These are phyloP conservation scores for Corchorus capsularis DNA, from an alignment of 345 rosid species.

Conservation along the genomic window DNA sequence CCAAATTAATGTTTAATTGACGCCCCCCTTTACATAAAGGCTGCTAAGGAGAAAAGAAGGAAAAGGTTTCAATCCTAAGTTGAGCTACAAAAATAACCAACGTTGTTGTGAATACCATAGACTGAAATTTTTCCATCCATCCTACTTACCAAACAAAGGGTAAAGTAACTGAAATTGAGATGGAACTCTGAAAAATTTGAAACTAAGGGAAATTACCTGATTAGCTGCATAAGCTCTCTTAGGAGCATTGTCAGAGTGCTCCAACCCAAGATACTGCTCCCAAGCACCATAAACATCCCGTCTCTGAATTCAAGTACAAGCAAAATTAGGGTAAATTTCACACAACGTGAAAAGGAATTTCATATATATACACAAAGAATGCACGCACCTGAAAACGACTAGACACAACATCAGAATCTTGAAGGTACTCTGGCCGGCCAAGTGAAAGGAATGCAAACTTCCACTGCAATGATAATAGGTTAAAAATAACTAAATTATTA, in stretches of 20 bases:
- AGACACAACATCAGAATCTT: slow-evolving; percentile 76
- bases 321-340: background rate
- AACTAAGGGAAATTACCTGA: slow-evolving; percentile 53
- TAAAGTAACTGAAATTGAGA: background rate
- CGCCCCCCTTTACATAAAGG: no score
- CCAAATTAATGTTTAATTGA: background rate
- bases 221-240: slow-evolving; percentile 72
- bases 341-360: background rate
- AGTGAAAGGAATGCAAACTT: slow-evolving; percentile 85
- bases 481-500: background rate
- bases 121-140: no score
- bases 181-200: background rate
- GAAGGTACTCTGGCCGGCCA: slow-evolving; percentile 90
- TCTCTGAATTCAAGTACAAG: slow-evolving; percentile 43
- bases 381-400: slow-evolving; percentile 78
- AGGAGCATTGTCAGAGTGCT: slow-evolving; percentile 81
- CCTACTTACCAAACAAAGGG: no score
- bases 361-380: background rate
- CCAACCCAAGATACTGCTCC: slow-evolving; percentile 98
- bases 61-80: no score
- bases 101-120: no score
- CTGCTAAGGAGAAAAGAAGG: no score
- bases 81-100: no score
- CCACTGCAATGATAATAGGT: slow-evolving; percentile 59
- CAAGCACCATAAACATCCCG: slow-evolving; percentile 92